phyloP scores from a whole-genome alignment of 1,284 basidiomycete genomes.

The Taiwanofungus camphoratus region DNA sequence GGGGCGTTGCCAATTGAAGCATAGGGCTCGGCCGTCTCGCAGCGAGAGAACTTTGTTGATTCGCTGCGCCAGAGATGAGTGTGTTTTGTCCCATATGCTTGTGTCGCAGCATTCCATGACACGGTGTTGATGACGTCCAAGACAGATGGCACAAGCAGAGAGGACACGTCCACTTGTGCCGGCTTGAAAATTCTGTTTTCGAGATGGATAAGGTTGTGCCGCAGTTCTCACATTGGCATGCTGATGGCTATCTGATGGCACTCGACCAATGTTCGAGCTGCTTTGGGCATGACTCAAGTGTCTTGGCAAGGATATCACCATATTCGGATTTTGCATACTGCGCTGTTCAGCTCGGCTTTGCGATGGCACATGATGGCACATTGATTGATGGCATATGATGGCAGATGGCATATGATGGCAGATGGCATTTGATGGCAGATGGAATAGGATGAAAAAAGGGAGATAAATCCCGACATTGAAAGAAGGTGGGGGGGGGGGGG shows the following conservation, averaged over 20 bases:
- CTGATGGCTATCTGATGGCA: neutral
- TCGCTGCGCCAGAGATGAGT: slow-evolving; percentile 5
- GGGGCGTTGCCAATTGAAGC: slow-evolving; percentile 18
- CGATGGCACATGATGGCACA: neutral
- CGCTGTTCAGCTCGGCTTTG: neutral
- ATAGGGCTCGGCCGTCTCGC: slow-evolving; percentile 8
- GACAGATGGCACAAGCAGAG: slow-evolving; percentile 22
- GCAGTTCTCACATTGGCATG: neutral
- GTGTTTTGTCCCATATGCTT: slow-evolving; percentile 12
- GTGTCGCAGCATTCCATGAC: slow-evolving; percentile 12
- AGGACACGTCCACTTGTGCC: slow-evolving; percentile 1
- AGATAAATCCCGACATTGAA: neutral
- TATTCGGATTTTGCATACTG: too few relatives aligned
- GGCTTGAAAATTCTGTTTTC: slow-evolving; percentile 4
- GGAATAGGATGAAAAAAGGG: neutral
- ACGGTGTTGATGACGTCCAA: slow-evolving; percentile 17
- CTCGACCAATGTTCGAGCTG: neutral
- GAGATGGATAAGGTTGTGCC: neutral
- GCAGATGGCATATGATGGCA: neutral
- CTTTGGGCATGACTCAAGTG: neutral
- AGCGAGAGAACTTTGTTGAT: slow-evolving; percentile 10
- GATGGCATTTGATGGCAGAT: neutral
- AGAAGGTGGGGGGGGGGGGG: neutral
- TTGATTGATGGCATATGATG: neutral
- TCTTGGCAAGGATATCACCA: too few relatives aligned